Evolutionary conservation across 2,329 filamentous ascomycete species (phyloP).

Genomic region (Fusarium vanettenii): DNA sequence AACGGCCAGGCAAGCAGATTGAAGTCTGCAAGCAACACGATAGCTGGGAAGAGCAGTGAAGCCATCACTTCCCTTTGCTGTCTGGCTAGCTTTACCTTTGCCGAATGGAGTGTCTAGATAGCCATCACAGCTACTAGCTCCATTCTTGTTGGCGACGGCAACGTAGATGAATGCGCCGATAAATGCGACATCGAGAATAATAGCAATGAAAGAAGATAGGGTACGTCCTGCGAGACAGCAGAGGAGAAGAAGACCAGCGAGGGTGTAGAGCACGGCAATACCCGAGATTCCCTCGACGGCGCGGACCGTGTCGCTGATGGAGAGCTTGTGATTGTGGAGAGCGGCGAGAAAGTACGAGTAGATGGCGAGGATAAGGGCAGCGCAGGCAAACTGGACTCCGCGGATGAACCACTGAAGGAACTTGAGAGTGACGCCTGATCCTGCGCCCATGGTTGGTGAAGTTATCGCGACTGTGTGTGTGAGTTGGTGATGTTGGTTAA

Average conservation of each 20-base stretch:
- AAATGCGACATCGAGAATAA: conserved; percentile 83
- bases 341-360: conserved; percentile 88
- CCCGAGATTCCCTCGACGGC: conserved; percentile 85
- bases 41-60: conserved; percentile 62
- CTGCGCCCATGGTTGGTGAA: conserved; percentile 45
- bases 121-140: conserved; percentile 71
- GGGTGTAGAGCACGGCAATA: conserved; percentile 77
- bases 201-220: conserved; percentile 77
- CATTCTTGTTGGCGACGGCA: conserved; percentile 77
- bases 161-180: conserved; percentile 84
- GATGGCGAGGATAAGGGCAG: conserved; percentile 79
- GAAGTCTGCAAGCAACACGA: conserved; percentile 73
- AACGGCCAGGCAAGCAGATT: conserved; percentile 82
- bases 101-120: conserved; percentile 77
- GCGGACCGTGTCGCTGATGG: conserved; percentile 73
- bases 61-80: conserved; percentile 58
- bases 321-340: conserved; percentile 71
- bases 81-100: conserved; percentile 64
- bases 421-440: conserved; percentile 69
- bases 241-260: conserved; percentile 78
- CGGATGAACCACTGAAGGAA: conserved; percentile 77
- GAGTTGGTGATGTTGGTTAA: too few species aligned
- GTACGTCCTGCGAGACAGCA: conserved; percentile 82
- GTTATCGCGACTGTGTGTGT: neutral
- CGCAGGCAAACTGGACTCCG: conserved; percentile 77